Base-by-base conservation (phyloP, 2,329 filamentous ascomycete genomes). In the Tolypocladium endophyticum region DNA sequence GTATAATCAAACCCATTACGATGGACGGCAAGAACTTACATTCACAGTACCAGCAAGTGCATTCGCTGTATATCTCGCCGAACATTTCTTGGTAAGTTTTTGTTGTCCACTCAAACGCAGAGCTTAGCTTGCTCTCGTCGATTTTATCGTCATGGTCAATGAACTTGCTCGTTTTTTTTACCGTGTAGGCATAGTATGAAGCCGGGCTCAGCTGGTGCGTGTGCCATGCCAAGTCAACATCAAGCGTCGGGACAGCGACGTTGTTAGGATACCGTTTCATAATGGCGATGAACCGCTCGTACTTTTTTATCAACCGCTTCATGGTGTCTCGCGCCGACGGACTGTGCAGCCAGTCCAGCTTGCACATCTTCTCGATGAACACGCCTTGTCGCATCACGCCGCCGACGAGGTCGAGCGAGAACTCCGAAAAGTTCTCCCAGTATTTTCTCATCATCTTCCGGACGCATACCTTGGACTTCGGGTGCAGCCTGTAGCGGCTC, bases 61-160 rank as follows among this genome's bases (percentile, higher is more conserved):
- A 92, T 70, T 88, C 86, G 1, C 81, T 85, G 70, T 91, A 93
- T 12, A 88, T 79, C 58, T 86, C 81, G 20, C 76, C 73, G 64
- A 82, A 90, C n/a, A 75, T 71, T 39, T 82, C 81, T 65, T 88
- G 82, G 72, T 91, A 93, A 3, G 72, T 74, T 64, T 84, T 86
- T 68, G 79, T 82, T 0, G 89, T 93, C 82, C 83, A 89, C 68
- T 86, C 83, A 67, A 92, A 92, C 20, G 79, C 76, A 2, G 76
- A 75, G 57, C 82, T 82, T 11, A 93, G 81, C 57, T 77, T 79
- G 18, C 75, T 76, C 66, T 92, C 87, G 56, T 87, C 84, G 28
- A 95, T 85, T 73, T 93, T 93, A 76, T 95, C 91, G 70, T 94
- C 87, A 68, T 95, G 90, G 68, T 92, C 86, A 64, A 93, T 81